Evolutionary conservation across 108 stramenopile species (phyloP).

Genomic region (Craspedostauros australis): DNA sequence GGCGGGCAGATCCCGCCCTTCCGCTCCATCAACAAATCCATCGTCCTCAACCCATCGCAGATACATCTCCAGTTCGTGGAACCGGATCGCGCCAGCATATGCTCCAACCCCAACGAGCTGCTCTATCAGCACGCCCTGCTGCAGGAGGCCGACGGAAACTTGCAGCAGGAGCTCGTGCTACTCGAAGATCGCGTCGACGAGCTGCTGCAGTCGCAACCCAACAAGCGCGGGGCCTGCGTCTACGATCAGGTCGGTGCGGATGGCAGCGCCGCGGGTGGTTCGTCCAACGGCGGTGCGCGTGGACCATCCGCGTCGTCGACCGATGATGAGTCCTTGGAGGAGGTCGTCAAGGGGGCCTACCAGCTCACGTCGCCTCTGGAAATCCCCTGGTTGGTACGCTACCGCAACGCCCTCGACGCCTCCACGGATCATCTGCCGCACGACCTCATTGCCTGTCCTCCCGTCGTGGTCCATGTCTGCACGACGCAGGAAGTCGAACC

Average conservation of each 20-base stretch:
- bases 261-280: neutral
- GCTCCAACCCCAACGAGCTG: slow-evolving; percentile 24
- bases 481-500: slow-evolving; percentile 34
- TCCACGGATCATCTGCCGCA: slow-evolving; percentile 48
- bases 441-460: slow-evolving; percentile 39
- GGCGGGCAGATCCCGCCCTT: slow-evolving; percentile 47
- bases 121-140: slow-evolving; percentile 32
- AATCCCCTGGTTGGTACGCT: slow-evolving; percentile 62
- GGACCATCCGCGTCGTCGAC: slow-evolving; percentile 3
- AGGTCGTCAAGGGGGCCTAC: slow-evolving; percentile 55
- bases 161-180: slow-evolving; percentile 47
- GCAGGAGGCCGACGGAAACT: slow-evolving; percentile 36
- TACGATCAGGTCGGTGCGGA: neutral
- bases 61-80: slow-evolving; percentile 41
- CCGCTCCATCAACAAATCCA: slow-evolving; percentile 44
- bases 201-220: slow-evolving; percentile 25
- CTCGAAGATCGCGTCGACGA: slow-evolving; percentile 60
- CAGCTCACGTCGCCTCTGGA: slow-evolving; percentile 51
- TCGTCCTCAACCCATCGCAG: slow-evolving; percentile 39
- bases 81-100: slow-evolving; percentile 8
- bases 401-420: slow-evolving; percentile 64
- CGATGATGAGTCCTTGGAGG: slow-evolving; percentile 33
- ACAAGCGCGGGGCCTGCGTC: slow-evolving; percentile 8
- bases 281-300: neutral
- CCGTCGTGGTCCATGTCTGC: slow-evolving; percentile 37